Percentiles rank a stretch among this genome's conserved stretches.
Evolutionary conservation across 495 filamentous ascomycete genomes (phyloP).

Genomic region (Achaetomiella virescens): DNA sequence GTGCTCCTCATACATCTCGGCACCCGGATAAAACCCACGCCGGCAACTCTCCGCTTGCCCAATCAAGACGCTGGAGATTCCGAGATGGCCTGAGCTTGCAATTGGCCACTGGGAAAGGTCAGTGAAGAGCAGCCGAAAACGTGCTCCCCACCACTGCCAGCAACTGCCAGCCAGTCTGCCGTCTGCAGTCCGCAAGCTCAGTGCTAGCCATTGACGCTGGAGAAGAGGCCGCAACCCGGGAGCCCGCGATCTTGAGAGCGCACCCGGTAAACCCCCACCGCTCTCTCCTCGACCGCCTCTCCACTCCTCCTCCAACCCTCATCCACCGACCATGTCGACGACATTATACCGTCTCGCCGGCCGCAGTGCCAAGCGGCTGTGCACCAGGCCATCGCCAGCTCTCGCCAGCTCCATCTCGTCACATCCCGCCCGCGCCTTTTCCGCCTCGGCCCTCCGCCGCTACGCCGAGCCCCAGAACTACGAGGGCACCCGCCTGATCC

Average conservation of each 20-base stretch:
- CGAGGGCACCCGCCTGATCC: slow-evolving; percentile 60
- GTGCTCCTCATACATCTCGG: background rate
- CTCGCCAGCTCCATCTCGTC: slow-evolving; percentile 11
- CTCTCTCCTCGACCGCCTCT: slow-evolving; percentile 4
- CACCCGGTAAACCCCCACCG: slow-evolving; percentile 1
- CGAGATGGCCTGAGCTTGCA: background rate
- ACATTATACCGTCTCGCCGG: slow-evolving; percentile 50
- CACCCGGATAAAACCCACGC: slow-evolving; percentile 19
- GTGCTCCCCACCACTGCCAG: slow-evolving; percentile 6
- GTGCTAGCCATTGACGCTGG: slow-evolving; percentile 22
- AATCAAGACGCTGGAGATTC: slow-evolving; percentile 4
- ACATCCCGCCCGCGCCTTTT: slow-evolving; percentile 52
- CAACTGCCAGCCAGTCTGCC: background rate
- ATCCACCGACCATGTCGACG: slow-evolving; percentile 35
- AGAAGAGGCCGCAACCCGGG: slow-evolving; percentile 23
- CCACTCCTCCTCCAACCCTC: background rate
- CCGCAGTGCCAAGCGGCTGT: slow-evolving; percentile 50
- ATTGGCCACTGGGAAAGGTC: slow-evolving; percentile 4
- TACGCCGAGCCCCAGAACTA: slow-evolving; percentile 53
- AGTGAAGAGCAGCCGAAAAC: slow-evolving; percentile 17
- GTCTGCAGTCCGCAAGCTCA: slow-evolving; percentile 11
- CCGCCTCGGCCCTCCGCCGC: slow-evolving; percentile 58
- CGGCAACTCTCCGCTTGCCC: slow-evolving; percentile 2
- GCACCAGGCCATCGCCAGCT: slow-evolving; percentile 20
- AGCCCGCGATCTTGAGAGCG: background rate